Percentiles rank a stretch among this genome's conserved stretches.
Conservation (phyloP, 2,329 filamentous ascomycete species). For the Cryphonectria radicalis region DNA sequence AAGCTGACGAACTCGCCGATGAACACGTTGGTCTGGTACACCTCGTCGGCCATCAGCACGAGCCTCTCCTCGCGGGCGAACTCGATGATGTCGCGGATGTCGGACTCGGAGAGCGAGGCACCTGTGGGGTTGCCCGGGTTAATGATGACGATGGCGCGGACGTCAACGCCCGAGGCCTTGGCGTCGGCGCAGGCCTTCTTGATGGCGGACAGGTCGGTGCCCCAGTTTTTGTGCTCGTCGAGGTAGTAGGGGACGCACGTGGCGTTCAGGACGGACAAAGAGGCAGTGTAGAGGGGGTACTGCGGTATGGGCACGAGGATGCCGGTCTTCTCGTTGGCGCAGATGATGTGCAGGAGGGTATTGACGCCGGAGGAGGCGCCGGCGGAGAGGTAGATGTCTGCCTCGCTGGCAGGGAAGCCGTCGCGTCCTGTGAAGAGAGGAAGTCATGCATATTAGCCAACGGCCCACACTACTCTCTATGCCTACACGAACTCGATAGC, state of each 20-base stretch:
- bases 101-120: slow-evolving; percentile 76
- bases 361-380: slow-evolving; percentile 95
- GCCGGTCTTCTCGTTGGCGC: slow-evolving; percentile 74
- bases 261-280: slow-evolving; percentile 82
- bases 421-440: slow-evolving; percentile 66
- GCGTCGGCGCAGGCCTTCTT: slow-evolving; percentile 74
- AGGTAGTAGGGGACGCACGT: slow-evolving; percentile 91
- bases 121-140: slow-evolving; percentile 98
- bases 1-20: slow-evolving; percentile 92
- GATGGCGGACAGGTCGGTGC: slow-evolving; percentile 82
- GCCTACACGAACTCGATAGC: neutral
- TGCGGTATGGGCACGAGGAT: slow-evolving; percentile 95
- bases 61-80: slow-evolving; percentile 84
- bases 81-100: slow-evolving; percentile 84
- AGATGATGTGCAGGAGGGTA: slow-evolving; percentile 89
- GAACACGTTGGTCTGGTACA: slow-evolving; percentile 99
- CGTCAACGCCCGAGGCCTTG: slow-evolving; percentile 76
- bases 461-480: neutral
- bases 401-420: slow-evolving; percentile 79
- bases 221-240: slow-evolving; percentile 85
- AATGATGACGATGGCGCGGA: slow-evolving; percentile 93
- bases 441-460: slow-evolving; percentile 27
- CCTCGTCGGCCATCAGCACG: slow-evolving; percentile 92
- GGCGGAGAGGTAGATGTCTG: slow-evolving; percentile 86
- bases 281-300: slow-evolving; percentile 96